A percentile compares a stretch with the other conserved stretches of the same genome.
Conservation (phyloP, 208 protist genomes). For the Trypanosoma vivax region DNA sequence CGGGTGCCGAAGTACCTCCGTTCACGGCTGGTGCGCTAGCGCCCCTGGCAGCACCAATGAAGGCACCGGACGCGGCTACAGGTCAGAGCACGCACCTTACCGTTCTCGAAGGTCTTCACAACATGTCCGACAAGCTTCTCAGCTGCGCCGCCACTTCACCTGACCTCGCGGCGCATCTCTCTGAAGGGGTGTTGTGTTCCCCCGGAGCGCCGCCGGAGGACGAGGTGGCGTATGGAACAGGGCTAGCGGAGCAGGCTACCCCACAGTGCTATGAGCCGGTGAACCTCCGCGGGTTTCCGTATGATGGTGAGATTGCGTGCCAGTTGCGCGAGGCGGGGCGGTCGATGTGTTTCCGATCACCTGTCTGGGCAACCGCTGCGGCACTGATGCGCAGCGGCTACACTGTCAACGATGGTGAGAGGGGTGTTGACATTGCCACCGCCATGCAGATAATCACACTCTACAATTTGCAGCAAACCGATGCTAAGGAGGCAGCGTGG, state of each 20-base stretch:
- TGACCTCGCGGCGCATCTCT: neutral
- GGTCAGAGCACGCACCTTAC: neutral
- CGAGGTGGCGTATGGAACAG: neutral
- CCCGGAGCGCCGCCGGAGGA: neutral
- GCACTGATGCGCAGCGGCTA: constrained; percentile 17
- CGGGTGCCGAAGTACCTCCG: too few relatives aligned
- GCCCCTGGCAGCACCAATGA: too few relatives aligned
- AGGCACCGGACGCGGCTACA: too few relatives aligned
- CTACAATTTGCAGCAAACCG: constrained; percentile 65
- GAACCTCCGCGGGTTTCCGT: constrained; percentile 14
- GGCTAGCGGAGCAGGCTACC: neutral
- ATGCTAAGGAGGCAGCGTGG: neutral
- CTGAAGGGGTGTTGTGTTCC: neutral
- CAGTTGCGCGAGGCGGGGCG: constrained; percentile 11
- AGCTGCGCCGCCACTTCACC: neutral
- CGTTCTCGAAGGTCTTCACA: constrained; percentile 2
- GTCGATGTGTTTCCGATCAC: constrained; percentile 26
- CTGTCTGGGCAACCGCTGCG: constrained; percentile 30
- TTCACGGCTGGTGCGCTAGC: too few relatives aligned
- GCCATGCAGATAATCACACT: constrained; percentile 5
- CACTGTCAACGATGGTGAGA: constrained; percentile 15
- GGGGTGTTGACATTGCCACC: constrained; percentile 16
- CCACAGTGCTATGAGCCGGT: constrained; percentile 15
- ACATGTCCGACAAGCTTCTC: constrained; percentile 5
- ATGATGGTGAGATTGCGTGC: constrained; percentile 22